Percentiles rank a stretch among this genome's conserved stretches.
phyloP scores from a whole-genome alignment of 139 green algal genomes.

The Edaphochlamys debaryana region DNA sequence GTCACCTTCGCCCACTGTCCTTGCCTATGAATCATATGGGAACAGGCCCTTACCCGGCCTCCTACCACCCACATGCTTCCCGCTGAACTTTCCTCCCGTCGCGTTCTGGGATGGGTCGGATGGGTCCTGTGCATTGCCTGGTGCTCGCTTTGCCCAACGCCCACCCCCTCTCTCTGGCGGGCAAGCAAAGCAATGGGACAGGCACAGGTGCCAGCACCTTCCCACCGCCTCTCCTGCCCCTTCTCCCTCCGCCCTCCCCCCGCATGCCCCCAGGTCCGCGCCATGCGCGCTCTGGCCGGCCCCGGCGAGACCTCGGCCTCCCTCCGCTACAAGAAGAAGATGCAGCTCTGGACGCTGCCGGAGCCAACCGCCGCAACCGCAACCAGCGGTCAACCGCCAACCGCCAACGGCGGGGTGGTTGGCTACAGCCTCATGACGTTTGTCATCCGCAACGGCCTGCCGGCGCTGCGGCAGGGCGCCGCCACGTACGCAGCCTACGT shows the following conservation, averaged over 20 bases:
- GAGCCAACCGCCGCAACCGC: too few species aligned
- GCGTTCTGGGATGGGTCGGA: too few species aligned
- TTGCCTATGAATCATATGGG: too few species aligned
- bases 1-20: too few species aligned
- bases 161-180: too few species aligned
- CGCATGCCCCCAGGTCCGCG: constrained; percentile 6
- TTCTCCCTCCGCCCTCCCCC: neutral
- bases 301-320: neutral
- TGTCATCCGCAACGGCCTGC: constrained; percentile 66
- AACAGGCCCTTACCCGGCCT: too few species aligned
- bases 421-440: constrained; percentile 75
- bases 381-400: too few species aligned
- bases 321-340: constrained; percentile 76
- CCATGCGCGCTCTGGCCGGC: constrained; percentile 39
- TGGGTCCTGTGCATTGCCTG: too few species aligned
- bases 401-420: constrained; percentile 34
- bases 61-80: too few species aligned
- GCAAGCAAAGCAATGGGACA: too few species aligned
- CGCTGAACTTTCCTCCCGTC: too few species aligned
- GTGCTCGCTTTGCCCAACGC: too few species aligned
- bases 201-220: neutral
- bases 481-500: constrained; percentile 52
- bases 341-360: constrained; percentile 58
- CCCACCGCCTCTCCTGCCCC: neutral
- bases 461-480: constrained; percentile 34